Conservation (phyloP, 139 green algal species). For the Volvox reticuliferus region DNA sequence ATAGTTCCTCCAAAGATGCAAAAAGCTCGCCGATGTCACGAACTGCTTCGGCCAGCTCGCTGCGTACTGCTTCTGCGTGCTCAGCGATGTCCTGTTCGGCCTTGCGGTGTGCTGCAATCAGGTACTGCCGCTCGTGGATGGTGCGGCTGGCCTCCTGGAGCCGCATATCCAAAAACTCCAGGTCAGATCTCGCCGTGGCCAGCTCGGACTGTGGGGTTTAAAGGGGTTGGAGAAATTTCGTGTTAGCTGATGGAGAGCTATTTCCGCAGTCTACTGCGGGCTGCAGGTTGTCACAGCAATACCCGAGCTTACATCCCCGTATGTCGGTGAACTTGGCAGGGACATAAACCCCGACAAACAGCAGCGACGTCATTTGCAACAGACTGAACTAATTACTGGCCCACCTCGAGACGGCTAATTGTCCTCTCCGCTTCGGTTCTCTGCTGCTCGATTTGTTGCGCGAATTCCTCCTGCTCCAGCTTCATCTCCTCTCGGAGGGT, state of each 20-base stretch:
- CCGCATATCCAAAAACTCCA: neutral
- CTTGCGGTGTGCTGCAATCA: conserved; percentile 69
- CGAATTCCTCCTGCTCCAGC: conserved; percentile 57
- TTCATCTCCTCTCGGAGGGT: conserved; percentile 57
- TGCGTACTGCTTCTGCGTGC: conserved; percentile 62
- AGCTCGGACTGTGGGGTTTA: conserved; percentile 54
- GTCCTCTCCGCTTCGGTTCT: conserved; percentile 36
- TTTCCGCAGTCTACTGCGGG: too few relatives aligned
- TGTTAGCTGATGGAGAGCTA: too few relatives aligned
- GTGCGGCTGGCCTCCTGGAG: conserved; percentile 40
- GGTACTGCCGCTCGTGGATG: conserved; percentile 72
- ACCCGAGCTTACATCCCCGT: too few relatives aligned
- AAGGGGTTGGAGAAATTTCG: too few relatives aligned
- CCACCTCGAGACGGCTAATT: conserved; percentile 17
- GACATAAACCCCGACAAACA: too few relatives aligned
- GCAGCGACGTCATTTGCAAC: neutral
- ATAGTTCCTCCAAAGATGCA: conserved; percentile 43
- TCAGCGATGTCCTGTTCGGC: conserved; percentile 72
- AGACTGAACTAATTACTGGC: neutral
- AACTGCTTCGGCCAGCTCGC: conserved; percentile 57
- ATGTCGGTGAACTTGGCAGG: too few relatives aligned
- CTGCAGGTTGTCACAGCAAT: too few relatives aligned
- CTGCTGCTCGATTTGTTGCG: conserved; percentile 55
- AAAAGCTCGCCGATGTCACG: conserved; percentile 57
- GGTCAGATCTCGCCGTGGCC: conserved; percentile 41